phyloP scores from a whole-genome alignment of 148 eudicot species.

The Diospyros kaki region DNA sequence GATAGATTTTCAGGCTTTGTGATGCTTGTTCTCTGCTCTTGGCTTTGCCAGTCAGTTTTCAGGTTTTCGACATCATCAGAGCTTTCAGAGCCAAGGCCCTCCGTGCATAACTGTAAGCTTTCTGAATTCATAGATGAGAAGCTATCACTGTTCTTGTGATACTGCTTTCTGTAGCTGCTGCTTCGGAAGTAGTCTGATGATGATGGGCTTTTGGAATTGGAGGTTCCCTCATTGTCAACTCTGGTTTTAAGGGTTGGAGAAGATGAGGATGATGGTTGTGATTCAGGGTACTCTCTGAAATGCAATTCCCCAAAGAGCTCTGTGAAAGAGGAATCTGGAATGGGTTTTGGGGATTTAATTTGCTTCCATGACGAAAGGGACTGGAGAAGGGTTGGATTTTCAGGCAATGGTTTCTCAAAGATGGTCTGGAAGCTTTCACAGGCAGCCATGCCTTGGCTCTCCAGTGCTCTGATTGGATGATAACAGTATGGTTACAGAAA shows the following conservation, averaged over 20 bases:
- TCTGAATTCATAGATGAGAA: conserved; percentile 57
- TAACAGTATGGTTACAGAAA: not conserved
- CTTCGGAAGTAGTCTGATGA: conserved; percentile 8
- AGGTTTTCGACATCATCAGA: conserved; percentile 54
- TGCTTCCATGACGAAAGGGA: conserved; percentile 54
- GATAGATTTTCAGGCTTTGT: not conserved
- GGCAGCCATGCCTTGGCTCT: conserved; percentile 53
- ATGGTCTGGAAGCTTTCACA: conserved; percentile 68
- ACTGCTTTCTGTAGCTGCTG: not conserved
- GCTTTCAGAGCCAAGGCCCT: conserved; percentile 90
- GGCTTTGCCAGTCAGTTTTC: not conserved
- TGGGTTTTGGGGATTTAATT: conserved; percentile 29
- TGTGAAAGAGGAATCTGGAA: conserved; percentile 47
- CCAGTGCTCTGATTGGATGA: conserved; percentile 1
- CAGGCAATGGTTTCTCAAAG: conserved; percentile 54
- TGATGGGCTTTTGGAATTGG: not conserved
- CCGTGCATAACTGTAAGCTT: conserved; percentile 75
- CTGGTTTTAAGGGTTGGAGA: not conserved
- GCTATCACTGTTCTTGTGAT: conserved; percentile 43
- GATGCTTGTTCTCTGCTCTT: conserved; percentile 11
- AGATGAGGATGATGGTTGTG: conserved; percentile 24
- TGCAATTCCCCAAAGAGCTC: conserved; percentile 67
- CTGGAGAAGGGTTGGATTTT: conserved; percentile 39
- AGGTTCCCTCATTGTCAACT: not conserved
- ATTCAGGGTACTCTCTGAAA: conserved; percentile 35